These are phyloP conservation scores for Leptographium flavum DNA, from an alignment of 2,329 filamentous ascomycete species.

Conservation along the genomic window DNA sequence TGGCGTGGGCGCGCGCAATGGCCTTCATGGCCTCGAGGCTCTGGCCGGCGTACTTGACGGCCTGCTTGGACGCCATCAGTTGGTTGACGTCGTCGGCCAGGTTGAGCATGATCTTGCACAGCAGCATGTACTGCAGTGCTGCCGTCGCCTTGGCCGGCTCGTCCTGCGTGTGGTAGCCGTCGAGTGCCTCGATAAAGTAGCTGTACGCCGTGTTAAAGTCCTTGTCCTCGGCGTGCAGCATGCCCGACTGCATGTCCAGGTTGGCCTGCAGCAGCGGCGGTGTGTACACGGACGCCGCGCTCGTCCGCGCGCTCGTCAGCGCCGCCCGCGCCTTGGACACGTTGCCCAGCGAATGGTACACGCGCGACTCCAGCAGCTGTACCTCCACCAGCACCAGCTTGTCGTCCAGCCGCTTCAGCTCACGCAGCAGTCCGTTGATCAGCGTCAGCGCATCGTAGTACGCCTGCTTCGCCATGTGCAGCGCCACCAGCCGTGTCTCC, in stretches of 20 bases:
- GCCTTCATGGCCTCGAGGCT: slow-evolving; percentile 99
- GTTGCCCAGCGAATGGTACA: slow-evolving; percentile 96
- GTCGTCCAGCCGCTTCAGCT: slow-evolving; percentile 95
- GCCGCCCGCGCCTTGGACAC: slow-evolving; percentile 91
- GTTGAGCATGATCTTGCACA: slow-evolving; percentile 99
- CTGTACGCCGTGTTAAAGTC: slow-evolving; percentile 98
- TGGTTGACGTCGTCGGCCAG: slow-evolving; percentile 89
- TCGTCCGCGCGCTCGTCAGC: slow-evolving; percentile 84
- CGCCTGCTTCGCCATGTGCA: slow-evolving; percentile 94
- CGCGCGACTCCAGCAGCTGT: slow-evolving; percentile 88
- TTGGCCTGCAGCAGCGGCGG: slow-evolving; percentile 89
- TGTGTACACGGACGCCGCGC: slow-evolving; percentile 92
- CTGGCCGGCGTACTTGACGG: slow-evolving; percentile 88
- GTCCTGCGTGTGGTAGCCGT: slow-evolving; percentile 91
- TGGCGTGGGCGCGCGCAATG: slow-evolving; percentile 85
- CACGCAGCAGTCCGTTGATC: slow-evolving; percentile 89
- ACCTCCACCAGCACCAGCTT: slow-evolving; percentile 97
- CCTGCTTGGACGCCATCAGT: slow-evolving; percentile 91
- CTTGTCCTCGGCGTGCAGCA: slow-evolving; percentile 95
- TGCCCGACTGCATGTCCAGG: slow-evolving; percentile 97
- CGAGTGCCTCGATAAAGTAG: slow-evolving; percentile 97
- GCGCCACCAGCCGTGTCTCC: slow-evolving; percentile 81
- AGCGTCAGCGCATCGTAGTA: slow-evolving; percentile 95
- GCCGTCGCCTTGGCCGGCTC: slow-evolving; percentile 84
- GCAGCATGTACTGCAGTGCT: slow-evolving; percentile 95